Evolutionary conservation across 1,284 basidiomycete genomes (phyloP).

Genomic region (Schizophyllum amplum): DNA sequence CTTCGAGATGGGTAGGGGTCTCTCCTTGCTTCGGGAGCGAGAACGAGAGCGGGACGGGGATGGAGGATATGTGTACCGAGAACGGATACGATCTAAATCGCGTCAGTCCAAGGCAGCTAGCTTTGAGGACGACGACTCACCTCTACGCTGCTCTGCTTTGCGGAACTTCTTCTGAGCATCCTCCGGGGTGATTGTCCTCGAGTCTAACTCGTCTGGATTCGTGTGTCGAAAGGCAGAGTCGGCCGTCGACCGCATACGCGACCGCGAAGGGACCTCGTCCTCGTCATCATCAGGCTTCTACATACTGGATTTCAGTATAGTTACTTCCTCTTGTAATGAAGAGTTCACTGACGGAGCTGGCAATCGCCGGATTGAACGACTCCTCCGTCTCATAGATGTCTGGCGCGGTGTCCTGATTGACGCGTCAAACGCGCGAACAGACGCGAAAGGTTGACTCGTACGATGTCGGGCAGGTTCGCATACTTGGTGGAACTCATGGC

Average conservation of each 20-base stretch:
- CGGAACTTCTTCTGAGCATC: slow-evolving; percentile 61
- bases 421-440: slow-evolving; percentile 1
- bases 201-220: slow-evolving; percentile 43
- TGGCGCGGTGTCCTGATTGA: slow-evolving; percentile 72
- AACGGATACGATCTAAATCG: slow-evolving; percentile 37
- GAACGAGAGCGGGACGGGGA: slow-evolving; percentile 50
- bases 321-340: neutral
- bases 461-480: slow-evolving; percentile 85
- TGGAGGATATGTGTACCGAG: slow-evolving; percentile 59
- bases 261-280: slow-evolving; percentile 28
- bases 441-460: slow-evolving; percentile 28
- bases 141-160: slow-evolving; percentile 57
- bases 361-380: slow-evolving; percentile 40
- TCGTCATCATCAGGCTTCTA: slow-evolving; percentile 65
- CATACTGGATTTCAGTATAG: slow-evolving; percentile 7
- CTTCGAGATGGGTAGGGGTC: neutral
- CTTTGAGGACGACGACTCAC: slow-evolving; percentile 15
- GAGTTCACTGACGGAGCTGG: slow-evolving; percentile 36
- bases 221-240: slow-evolving; percentile 12
- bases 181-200: slow-evolving; percentile 38
- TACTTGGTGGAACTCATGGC: slow-evolving; percentile 82
- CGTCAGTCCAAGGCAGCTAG: neutral
- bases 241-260: slow-evolving; percentile 12
- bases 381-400: slow-evolving; percentile 93
- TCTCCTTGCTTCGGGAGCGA: neutral